These are phyloP conservation scores for Chaetoceros muelleri DNA, from an alignment of 108 stramenopile species.

Conservation along the genomic window DNA sequence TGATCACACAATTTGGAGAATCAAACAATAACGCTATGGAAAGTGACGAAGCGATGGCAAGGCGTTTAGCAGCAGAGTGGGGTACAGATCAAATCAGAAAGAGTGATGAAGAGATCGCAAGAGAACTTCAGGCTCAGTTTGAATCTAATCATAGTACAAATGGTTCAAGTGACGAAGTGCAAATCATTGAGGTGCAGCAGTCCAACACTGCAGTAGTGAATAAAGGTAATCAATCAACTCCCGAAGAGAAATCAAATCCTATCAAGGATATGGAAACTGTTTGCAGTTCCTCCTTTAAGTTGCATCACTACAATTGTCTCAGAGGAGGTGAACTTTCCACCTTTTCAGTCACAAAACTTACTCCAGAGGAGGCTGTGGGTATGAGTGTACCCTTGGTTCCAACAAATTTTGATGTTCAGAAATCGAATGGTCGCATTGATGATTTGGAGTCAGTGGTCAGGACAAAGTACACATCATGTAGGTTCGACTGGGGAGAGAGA, in stretches of 20 bases:
- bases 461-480: background rate
- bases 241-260: background rate
- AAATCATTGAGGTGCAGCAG: background rate
- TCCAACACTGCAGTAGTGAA: slow-evolving; percentile 6
- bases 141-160: slow-evolving; percentile 17
- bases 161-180: background rate
- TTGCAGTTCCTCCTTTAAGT: slow-evolving; percentile 31
- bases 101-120: slow-evolving; percentile 45
- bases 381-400: slow-evolving; percentile 42
- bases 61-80: slow-evolving; percentile 43
- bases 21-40: slow-evolving; percentile 5
- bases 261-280: slow-evolving; percentile 15
- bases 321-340: slow-evolving; percentile 50
- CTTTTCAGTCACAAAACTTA: slow-evolving; percentile 50
- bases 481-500: background rate
- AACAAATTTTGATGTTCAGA: background rate
- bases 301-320: slow-evolving; percentile 75
- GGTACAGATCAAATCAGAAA: slow-evolving; percentile 1
- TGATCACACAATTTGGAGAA: slow-evolving; percentile 18
- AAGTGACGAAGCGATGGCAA: slow-evolving; percentile 42
- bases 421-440: background rate
- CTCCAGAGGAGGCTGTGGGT: slow-evolving; percentile 65
- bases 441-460: background rate
- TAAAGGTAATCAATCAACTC: background rate
- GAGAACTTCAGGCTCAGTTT: slow-evolving; percentile 43